Conservation (phyloP, 352 stramenopile species). For the Albugo laibachii region DNA sequence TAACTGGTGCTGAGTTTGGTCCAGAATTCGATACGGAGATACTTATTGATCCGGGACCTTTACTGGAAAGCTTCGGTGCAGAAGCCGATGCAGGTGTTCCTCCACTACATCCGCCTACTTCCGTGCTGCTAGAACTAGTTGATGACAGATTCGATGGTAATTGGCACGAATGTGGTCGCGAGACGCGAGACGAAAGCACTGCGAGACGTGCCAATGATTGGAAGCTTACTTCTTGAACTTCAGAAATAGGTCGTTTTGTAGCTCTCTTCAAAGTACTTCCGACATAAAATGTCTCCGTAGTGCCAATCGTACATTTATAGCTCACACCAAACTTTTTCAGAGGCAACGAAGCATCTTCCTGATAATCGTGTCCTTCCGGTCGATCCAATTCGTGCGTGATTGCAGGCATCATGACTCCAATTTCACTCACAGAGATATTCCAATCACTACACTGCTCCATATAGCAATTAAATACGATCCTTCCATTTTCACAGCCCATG, state of each 20-base stretch:
- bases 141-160: constrained; percentile 5
- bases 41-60: too few species aligned
- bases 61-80: too few species aligned
- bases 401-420: constrained; percentile 76
- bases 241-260: constrained; percentile 44
- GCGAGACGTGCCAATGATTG: constrained; percentile 63
- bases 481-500: constrained; percentile 66
- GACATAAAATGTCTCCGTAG: constrained; percentile 74
- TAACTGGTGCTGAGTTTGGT: too few species aligned
- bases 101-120: background rate
- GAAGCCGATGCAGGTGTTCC: background rate
- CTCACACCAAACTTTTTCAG: constrained; percentile 79
- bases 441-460: constrained; percentile 82
- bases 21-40: too few species aligned
- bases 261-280: constrained; percentile 68
- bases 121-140: too few species aligned
- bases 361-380: constrained; percentile 76
- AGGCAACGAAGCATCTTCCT: constrained; percentile 72
- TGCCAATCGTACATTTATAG: constrained; percentile 82
- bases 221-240: constrained; percentile 76
- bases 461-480: constrained; percentile 82
- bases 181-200: constrained; percentile 64
- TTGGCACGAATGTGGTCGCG: constrained; percentile 35
- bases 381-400: constrained; percentile 77
- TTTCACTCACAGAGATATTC: constrained; percentile 77